Evolutionary conservation across 495 filamentous ascomycete genomes (phyloP), one percentile per base, ranked within the genome.

Genomic region (Pseudevernia furfuracea): DNA sequence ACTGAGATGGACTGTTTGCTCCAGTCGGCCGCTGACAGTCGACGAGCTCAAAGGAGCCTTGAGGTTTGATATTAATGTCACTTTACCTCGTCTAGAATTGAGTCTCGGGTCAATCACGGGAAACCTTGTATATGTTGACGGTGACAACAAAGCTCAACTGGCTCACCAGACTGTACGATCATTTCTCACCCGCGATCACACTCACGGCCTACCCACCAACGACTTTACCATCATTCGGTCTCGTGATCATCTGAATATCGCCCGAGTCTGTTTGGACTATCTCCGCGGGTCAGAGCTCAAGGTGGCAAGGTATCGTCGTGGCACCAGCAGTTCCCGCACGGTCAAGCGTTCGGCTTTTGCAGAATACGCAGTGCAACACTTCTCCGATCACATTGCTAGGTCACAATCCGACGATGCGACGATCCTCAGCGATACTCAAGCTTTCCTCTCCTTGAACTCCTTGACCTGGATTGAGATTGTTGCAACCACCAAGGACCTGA

Each of bases 11-110:
- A 59, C 62, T 21, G 37, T 70, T 25, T 76, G 69, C 44, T 53
- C 75, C 15, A 14, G 60, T 39, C 61, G 75, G 36, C 71, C 75
- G 4, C 55, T 77, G 41, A 68, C 56, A 28, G 39, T 69, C 1
- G 43, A 62, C 19, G 75, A 77, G 68, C 58, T 77, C 23, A 32
- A 68, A 37, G 43, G 32, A 48, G 74, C 74, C 14, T 36, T 77
- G 19, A 68, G 66, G 37, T 43, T 75, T 12, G 75, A 75, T 39
- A 62, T 71, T 11, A 55, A 65, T 3, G 68, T 72, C 23, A 69
- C 28, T 3, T 38, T 72, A 36, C 65, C 25, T 46, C 68, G 66
- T 21, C 62, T 76, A 9, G 61, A 70, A 9, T 15, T 15, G 48
- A 53, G 11, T 14, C 11, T 19, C 0, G 60, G 68, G 17, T 58